phyloP scores from a whole-genome alignment of 495 filamentous ascomycete genomes.

The Podospora didyma region DNA sequence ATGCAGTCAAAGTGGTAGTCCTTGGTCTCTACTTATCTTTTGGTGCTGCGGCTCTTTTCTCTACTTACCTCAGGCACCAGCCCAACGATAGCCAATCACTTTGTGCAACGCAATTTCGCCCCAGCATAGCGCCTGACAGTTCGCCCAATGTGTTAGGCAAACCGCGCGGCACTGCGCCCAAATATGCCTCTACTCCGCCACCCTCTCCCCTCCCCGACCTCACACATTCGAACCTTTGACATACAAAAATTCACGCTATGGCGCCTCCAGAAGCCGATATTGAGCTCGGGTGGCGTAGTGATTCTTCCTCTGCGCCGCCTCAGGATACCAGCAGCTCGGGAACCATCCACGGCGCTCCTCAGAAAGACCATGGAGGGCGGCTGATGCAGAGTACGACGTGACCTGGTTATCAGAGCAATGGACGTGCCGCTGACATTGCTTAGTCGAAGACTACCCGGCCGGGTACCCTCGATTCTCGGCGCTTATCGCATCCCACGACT shows the following conservation, averaged over 20 bases:
- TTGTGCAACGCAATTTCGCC: neutral
- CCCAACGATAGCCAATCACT: neutral
- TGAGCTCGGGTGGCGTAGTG: neutral
- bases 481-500: conserved; percentile 20
- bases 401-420: neutral
- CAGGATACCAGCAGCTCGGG: neutral
- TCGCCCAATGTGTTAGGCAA: neutral
- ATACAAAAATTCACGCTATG: neutral
- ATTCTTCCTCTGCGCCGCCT: neutral
- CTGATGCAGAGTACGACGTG: neutral
- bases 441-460: conserved; percentile 30
- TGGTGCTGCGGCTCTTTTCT: neutral
- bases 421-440: neutral
- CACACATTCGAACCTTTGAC: neutral
- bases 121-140: neutral
- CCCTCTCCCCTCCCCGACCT: neutral
- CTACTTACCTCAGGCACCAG: neutral
- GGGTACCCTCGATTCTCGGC: conserved; percentile 35
- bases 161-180: neutral
- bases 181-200: neutral
- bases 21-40: neutral
- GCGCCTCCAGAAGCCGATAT: neutral
- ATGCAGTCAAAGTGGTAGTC: neutral
- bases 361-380: neutral
- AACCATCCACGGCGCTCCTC: neutral